Base-by-base conservation (phyloP, 148 eudicot genomes). In the Silene latifolia region DNA sequence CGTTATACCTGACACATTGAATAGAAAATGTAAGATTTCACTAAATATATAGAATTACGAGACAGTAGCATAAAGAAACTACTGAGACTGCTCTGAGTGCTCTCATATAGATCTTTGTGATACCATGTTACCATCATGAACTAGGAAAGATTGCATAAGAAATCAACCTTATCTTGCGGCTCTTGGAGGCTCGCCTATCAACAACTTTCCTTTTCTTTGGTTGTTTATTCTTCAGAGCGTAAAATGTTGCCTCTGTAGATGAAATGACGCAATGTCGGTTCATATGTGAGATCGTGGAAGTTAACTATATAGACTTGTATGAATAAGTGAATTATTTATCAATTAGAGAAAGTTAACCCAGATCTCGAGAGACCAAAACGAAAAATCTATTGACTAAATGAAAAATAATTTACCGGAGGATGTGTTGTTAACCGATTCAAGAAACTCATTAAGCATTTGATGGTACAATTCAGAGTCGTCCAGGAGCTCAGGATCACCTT, bases 101-200 rank as follows among this genome's bases (percentile, higher is more conserved):
- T n/a, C 54, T 48, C 54, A 1, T 48, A 48, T 48, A 48, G 11
- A 0, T 48, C 12, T 48, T 48, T 48, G 54, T 48, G 54, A 48
- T 48, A 48, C 54, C 14, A 48, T 48, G 11, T 48, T 48, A 48
- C 14, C 54, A 48, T 9, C 54, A 13, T 48, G 54, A 48, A 39
- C 56, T 17, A 35, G 29, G 47, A 15, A 74, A 69, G 47, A 63
- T 27, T 76, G 15, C 27, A 57, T 60, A 32, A 6, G 44, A 14
- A 64, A 13, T 62, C 8, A 21, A 91, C 98, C 98, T 83, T 77
- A 93, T 89, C 85, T 93, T 91, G 56, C 98, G 95, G 83, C 93
- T 89, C 82, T 93, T 93, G 69, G 98, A 93, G 69, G 98, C 97
- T 79, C 97, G 90, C 15, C 95, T 87, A 78, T 91, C 97, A 9